Evolutionary conservation across 192 early-diverging fungal species (phyloP).

Genomic region (Glomus cerebriforme): DNA sequence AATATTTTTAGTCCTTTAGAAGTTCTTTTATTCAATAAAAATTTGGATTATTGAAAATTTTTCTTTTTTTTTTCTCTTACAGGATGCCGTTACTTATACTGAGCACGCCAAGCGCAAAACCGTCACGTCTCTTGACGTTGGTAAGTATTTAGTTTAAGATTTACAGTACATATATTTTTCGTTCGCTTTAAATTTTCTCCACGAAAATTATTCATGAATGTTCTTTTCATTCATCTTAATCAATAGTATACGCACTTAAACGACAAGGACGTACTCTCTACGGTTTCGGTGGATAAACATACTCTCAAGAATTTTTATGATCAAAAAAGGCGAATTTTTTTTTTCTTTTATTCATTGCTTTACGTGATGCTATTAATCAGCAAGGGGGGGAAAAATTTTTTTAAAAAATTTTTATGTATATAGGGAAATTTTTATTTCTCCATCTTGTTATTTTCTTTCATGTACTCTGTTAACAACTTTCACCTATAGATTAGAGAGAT

Average conservation of each 20-base stretch:
- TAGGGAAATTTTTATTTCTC: background rate
- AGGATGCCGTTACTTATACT: constrained; percentile 83
- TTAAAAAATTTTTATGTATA: background rate
- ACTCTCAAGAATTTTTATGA: background rate
- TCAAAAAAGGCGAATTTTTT: background rate
- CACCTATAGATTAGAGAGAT: background rate
- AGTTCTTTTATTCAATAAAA: background rate
- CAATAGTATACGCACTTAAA: constrained; percentile 93
- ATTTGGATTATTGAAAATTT: background rate
- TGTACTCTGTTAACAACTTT: background rate
- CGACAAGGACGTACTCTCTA: constrained; percentile 96
- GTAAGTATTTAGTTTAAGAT: background rate
- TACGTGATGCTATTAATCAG: background rate
- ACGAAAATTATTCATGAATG: background rate
- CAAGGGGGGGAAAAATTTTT: background rate
- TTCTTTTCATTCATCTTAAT: background rate
- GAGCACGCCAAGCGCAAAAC: constrained; percentile 99
- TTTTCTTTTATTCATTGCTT: background rate
- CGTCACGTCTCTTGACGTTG: constrained; percentile 97
- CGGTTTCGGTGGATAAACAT: constrained; percentile 59
- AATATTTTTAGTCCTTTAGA: background rate
- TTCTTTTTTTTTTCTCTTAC: constrained; percentile 28
- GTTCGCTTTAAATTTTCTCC: background rate
- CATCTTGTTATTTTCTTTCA: background rate
- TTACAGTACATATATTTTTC: too few relatives aligned